phyloP scores from a whole-genome alignment of 164 flowering plant genomes.

The Cinnamomum micranthum region DNA sequence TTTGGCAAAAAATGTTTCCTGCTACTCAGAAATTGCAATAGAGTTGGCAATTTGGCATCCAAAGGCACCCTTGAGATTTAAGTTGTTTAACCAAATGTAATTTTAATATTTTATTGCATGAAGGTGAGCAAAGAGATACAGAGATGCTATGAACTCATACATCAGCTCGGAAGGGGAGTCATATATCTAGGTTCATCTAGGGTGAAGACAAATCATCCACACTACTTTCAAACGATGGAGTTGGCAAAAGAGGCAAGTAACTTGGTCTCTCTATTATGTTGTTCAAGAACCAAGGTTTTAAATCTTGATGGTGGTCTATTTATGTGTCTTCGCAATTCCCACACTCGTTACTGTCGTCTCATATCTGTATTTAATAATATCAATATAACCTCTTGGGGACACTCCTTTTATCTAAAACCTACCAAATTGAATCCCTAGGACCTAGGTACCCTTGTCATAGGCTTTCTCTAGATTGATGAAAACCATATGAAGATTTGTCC shows the following conservation, averaged over 20 bases:
- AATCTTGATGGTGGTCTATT: too few species aligned
- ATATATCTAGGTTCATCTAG: constrained; percentile 89
- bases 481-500: too few species aligned
- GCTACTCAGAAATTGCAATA: too few species aligned
- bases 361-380: neutral
- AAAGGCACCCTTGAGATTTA: too few species aligned
- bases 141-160: constrained; percentile 69
- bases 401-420: too few species aligned
- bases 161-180: constrained; percentile 83
- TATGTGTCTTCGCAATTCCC: too few species aligned
- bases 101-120: constrained; percentile 15
- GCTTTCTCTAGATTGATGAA: too few species aligned
- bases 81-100: neutral
- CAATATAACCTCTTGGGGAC: too few species aligned
- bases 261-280: neutral
- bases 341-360: neutral
- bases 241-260: constrained; percentile 67
- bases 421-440: too few species aligned
- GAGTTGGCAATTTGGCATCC: too few species aligned
- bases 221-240: constrained; percentile 63
- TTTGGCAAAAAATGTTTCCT: too few species aligned
- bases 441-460: too few species aligned
- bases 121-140: constrained; percentile 79
- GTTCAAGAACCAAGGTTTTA: neutral
- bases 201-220: constrained; percentile 61